A percentile compares a stretch with the other conserved stretches of the same genome.
phyloP scores from a whole-genome alignment of 495 filamentous ascomycete species.

The Trypethelium eluteriae region DNA sequence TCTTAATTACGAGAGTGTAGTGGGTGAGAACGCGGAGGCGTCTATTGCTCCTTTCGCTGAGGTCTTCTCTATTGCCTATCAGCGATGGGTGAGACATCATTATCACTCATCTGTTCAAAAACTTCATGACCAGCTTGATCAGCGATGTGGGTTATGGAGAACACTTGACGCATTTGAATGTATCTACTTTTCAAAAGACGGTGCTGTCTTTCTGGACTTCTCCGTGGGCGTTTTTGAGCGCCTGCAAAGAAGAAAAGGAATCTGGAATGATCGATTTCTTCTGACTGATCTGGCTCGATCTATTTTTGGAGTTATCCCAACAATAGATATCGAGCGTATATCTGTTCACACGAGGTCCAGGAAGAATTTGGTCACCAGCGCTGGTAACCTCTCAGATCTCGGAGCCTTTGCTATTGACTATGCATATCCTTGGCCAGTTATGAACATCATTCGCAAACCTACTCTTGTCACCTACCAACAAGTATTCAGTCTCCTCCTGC shows the following conservation, averaged over 20 bases:
- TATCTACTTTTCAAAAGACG: slow-evolving; percentile 68
- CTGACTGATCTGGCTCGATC: slow-evolving; percentile 71
- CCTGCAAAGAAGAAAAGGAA: slow-evolving; percentile 55
- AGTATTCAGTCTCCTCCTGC: slow-evolving; percentile 67
- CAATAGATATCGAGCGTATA: slow-evolving; percentile 38
- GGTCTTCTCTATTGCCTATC: slow-evolving; percentile 63
- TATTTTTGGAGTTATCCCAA: slow-evolving; percentile 47
- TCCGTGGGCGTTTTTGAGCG: slow-evolving; percentile 66
- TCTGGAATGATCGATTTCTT: slow-evolving; percentile 77
- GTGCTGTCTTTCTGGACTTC: slow-evolving; percentile 54
- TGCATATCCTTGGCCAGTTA: slow-evolving; percentile 71
- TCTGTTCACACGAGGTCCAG: not conserved
- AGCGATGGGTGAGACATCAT: slow-evolving; percentile 50
- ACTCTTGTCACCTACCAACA: slow-evolving; percentile 58
- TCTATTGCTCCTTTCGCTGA: slow-evolving; percentile 65
- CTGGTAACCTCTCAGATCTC: slow-evolving; percentile 16
- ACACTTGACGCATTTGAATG: slow-evolving; percentile 60
- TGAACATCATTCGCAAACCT: slow-evolving; percentile 62
- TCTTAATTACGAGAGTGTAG: slow-evolving; percentile 52
- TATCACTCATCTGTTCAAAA: not conserved
- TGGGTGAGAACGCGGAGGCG: slow-evolving; percentile 32
- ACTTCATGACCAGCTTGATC: slow-evolving; percentile 4
- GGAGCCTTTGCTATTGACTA: slow-evolving; percentile 15
- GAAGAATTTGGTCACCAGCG: not conserved
- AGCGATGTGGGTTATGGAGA: slow-evolving; percentile 46